Conservation (phyloP, 2,329 filamentous ascomycete genomes). For the Peltaster fructicola region DNA sequence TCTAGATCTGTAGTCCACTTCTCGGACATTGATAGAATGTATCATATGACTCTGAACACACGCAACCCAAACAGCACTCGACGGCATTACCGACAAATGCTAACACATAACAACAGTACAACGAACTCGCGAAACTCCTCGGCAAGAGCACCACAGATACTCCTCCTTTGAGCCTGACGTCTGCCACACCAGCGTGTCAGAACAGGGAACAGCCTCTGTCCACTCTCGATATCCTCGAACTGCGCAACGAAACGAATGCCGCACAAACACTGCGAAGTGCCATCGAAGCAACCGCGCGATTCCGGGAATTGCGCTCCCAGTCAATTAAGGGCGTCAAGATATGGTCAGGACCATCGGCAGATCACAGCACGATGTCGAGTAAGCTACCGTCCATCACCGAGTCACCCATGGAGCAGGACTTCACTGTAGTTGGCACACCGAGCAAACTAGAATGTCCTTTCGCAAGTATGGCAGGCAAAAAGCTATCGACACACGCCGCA, state of each 20-base stretch:
- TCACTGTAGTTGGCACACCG: conserved; percentile 69
- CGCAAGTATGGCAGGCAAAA: conserved; percentile 31
- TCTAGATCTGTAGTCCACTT: conserved; percentile 34
- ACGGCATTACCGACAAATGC: too few relatives aligned
- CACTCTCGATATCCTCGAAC: conserved; percentile 18
- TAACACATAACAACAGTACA: conserved; percentile 17
- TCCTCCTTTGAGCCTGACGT: conserved; percentile 15
- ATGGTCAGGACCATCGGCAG: conserved; percentile 18
- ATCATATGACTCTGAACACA: too few relatives aligned
- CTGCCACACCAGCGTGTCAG: conserved; percentile 13
- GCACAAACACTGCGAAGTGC: conserved; percentile 18
- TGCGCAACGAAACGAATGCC: conserved; percentile 16
- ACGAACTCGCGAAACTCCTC: conserved; percentile 16
- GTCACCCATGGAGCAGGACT: conserved; percentile 59
- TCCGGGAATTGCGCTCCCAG: too few relatives aligned
- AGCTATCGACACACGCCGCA: conserved; percentile 20
- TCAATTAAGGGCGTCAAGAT: conserved; percentile 17
- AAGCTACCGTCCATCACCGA: conserved; percentile 22
- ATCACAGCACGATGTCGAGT: conserved; percentile 19
- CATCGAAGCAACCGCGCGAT: conserved; percentile 8
- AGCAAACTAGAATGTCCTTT: conserved; percentile 72
- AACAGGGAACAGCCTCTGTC: conserved; percentile 7
- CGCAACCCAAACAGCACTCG: too few relatives aligned
- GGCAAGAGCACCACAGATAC: conserved; percentile 9
- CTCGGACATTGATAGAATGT: conserved; percentile 12